Evolutionary conservation across 495 filamentous ascomycete genomes (phyloP).

Genomic region (Cercophora scortea): DNA sequence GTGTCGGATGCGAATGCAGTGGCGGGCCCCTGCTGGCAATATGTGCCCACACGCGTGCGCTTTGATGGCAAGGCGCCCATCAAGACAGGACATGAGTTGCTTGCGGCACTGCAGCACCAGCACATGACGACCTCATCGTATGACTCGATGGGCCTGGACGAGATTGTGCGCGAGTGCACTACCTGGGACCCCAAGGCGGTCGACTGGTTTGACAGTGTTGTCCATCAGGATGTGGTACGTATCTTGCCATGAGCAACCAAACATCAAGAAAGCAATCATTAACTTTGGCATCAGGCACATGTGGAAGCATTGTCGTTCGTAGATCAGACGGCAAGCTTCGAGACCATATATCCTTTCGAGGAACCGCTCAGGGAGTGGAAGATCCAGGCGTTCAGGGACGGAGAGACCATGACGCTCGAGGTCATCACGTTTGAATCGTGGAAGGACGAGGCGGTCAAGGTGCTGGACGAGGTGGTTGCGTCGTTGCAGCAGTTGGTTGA

Average conservation of each 20-base stretch:
- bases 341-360: conserved; percentile 36
- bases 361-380: conserved; percentile 41
- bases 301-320: conserved; percentile 30
- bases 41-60: conserved; percentile 29
- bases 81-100: conserved; percentile 23
- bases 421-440: conserved; percentile 36
- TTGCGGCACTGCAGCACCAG: conserved; percentile 29
- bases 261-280: too few relatives aligned
- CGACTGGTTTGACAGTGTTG: conserved; percentile 35
- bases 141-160: conserved; percentile 28
- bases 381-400: conserved; percentile 32
- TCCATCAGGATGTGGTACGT: conserved; percentile 35
- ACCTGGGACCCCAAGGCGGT: conserved; percentile 8
- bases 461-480: conserved; percentile 27
- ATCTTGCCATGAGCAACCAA: too few relatives aligned
- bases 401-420: conserved; percentile 31
- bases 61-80: conserved; percentile 7
- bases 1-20: conserved; percentile 39
- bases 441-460: conserved; percentile 24
- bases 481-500: conserved; percentile 21
- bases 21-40: conserved; percentile 38
- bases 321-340: conserved; percentile 15
- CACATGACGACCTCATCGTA: conserved; percentile 25
- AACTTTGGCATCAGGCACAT: conserved; percentile 11
- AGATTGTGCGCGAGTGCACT: conserved; percentile 23